Evolutionary conservation across 2,329 filamentous ascomycete genomes (phyloP).

Genomic region (Zymoseptoria crescenta): DNA sequence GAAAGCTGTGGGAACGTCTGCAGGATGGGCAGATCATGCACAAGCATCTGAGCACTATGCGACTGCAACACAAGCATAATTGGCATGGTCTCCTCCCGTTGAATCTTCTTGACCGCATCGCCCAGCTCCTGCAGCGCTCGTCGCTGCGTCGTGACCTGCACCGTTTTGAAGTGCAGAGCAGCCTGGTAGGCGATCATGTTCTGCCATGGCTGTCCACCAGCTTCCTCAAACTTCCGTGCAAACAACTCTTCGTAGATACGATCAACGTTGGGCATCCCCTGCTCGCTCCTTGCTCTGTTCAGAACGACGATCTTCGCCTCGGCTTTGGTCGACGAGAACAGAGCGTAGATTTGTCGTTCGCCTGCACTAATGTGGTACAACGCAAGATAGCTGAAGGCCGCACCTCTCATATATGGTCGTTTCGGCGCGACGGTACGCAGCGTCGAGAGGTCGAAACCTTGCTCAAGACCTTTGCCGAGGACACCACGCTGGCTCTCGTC

Average conservation of each 20-base stretch:
- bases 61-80: constrained; percentile 86
- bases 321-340: constrained; percentile 76
- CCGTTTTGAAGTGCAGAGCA: constrained; percentile 74
- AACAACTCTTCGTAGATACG: constrained; percentile 79
- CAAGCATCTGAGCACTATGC: constrained; percentile 68
- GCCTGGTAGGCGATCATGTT: constrained; percentile 82
- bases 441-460: constrained; percentile 79
- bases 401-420: constrained; percentile 66
- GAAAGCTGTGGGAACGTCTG: constrained; percentile 77
- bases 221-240: constrained; percentile 56
- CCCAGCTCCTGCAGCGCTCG: constrained; percentile 84
- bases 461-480: constrained; percentile 82
- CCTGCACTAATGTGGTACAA: constrained; percentile 87
- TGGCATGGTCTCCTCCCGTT: constrained; percentile 72
- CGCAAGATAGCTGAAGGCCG: constrained; percentile 68
- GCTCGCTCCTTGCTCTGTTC: constrained; percentile 69
- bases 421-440: constrained; percentile 62
- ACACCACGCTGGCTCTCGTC: constrained; percentile 86
- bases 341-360: constrained; percentile 83
- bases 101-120: constrained; percentile 83
- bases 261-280: constrained; percentile 82
- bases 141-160: constrained; percentile 78
- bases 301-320: constrained; percentile 85
- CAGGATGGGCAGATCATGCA: constrained; percentile 77
- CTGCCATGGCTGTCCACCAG: constrained; percentile 64